phyloP scores from a whole-genome alignment of 2,329 filamentous ascomycete species.

The Xylaria sp. region DNA sequence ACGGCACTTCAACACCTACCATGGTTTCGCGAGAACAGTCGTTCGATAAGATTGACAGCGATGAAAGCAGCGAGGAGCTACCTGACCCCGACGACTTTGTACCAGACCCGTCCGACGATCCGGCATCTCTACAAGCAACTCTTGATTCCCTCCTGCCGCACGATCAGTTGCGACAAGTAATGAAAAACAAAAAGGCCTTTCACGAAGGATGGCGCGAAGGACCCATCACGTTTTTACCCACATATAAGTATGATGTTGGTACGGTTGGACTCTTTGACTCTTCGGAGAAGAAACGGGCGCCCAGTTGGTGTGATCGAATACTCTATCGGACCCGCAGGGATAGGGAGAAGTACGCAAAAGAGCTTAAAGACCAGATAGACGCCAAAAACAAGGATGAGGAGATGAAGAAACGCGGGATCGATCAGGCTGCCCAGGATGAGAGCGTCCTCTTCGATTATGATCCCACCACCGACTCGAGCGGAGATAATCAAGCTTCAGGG shows the following conservation, averaged over 20 bases:
- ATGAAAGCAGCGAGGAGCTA: constrained; percentile 54
- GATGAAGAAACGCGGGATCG: constrained; percentile 83
- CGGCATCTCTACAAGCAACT: constrained; percentile 87
- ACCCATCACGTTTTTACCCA: constrained; percentile 86
- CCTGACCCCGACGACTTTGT: constrained; percentile 74
- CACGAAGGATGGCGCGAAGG: constrained; percentile 94
- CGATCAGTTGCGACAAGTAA: constrained; percentile 83
- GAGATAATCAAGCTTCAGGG: constrained; percentile 54
- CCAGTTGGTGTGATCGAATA: constrained; percentile 97
- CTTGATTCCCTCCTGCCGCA: constrained; percentile 87
- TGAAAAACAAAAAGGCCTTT: constrained; percentile 81
- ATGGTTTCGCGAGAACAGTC: constrained; percentile 50
- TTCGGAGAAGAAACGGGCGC: constrained; percentile 90
- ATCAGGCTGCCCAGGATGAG: constrained; percentile 79
- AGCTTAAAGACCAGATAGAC: constrained; percentile 69
- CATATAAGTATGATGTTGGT: constrained; percentile 98
- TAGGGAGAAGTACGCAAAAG: constrained; percentile 72
- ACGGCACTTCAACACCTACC: constrained; percentile 49
- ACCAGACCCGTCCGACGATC: constrained; percentile 78
- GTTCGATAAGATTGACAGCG: constrained; percentile 46
- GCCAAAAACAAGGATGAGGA: constrained; percentile 81
- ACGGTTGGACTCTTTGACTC: constrained; percentile 92
- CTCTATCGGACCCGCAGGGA: constrained; percentile 83
- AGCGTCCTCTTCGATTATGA: constrained; percentile 91
- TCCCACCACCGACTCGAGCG: constrained; percentile 74